Conservation (phyloP, 805 yeast species). For the Diddensiella transvaalensis region DNA sequence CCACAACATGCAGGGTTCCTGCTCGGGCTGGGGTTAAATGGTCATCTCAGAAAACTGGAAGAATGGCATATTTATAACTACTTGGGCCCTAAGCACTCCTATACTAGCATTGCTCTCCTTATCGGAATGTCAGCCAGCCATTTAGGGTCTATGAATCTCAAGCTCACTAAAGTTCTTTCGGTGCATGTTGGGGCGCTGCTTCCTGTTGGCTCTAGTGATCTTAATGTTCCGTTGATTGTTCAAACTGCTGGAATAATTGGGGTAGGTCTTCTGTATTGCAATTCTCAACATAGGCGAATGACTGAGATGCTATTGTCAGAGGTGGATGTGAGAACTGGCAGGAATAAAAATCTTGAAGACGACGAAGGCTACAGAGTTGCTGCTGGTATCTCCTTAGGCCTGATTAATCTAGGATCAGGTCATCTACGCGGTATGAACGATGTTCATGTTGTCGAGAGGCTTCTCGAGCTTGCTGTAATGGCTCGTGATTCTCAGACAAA, state of each 20-base stretch:
- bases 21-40: constrained; percentile 88
- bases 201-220: constrained; percentile 86
- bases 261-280: constrained; percentile 77
- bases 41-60: constrained; percentile 76
- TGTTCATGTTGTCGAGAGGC: constrained; percentile 56
- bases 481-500: constrained; percentile 62
- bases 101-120: constrained; percentile 80
- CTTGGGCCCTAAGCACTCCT: constrained; percentile 81
- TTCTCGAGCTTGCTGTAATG: constrained; percentile 49
- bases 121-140: constrained; percentile 92
- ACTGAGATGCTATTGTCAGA: constrained; percentile 74
- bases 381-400: constrained; percentile 86
- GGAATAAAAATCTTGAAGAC: constrained; percentile 8
- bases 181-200: constrained; percentile 90
- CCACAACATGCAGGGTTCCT: constrained; percentile 93
- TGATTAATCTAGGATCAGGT: constrained; percentile 77
- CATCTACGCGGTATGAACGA: constrained; percentile 57
- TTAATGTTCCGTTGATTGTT: constrained; percentile 76
- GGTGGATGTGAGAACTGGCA: constrained; percentile 31
- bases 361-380: constrained; percentile 76
- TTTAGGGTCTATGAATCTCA: constrained; percentile 76
- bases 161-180: constrained; percentile 82
- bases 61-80: constrained; percentile 97
- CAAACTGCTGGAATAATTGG: constrained; percentile 93
- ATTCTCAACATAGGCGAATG: constrained; percentile 80